Conservation (phyloP, 345 rosid genomes). For the Anacardium occidentale region DNA sequence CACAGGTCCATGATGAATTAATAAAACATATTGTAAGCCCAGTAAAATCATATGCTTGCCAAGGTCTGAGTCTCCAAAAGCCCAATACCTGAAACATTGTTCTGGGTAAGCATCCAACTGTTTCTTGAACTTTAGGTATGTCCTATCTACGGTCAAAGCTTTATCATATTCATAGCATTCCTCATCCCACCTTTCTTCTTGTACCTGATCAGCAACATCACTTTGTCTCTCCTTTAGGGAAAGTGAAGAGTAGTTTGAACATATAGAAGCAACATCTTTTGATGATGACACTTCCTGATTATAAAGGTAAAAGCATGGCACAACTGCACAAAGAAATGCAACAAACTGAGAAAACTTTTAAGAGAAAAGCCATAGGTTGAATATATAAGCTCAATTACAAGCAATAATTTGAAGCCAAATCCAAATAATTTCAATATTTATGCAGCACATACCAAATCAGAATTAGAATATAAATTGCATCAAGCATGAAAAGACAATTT, state of each 20-base stretch:
- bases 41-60: neutral
- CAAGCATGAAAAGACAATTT: neutral
- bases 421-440: neutral
- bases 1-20: neutral
- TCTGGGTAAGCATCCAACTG: constrained; percentile 71
- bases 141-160: constrained; percentile 79
- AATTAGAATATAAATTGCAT: neutral
- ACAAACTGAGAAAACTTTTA: neutral
- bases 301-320: constrained; percentile 89
- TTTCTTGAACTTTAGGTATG: constrained; percentile 86
- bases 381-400: neutral
- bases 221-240: constrained; percentile 47
- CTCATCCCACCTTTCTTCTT: constrained; percentile 64
- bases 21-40: neutral
- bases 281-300: constrained; percentile 45
- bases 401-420: neutral
- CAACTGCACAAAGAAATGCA: constrained; percentile 39
- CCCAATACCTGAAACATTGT: constrained; percentile 86
- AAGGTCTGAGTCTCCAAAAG: neutral
- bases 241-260: constrained; percentile 41
- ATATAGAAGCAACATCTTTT: constrained; percentile 38
- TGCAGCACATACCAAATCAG: constrained; percentile 5
- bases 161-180: constrained; percentile 81
- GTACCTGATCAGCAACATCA: constrained; percentile 35
- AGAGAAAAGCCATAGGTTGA: constrained; percentile 5